phyloP scores from a whole-genome alignment of 2,329 filamentous ascomycete species.

The Remersonia thermophila region DNA sequence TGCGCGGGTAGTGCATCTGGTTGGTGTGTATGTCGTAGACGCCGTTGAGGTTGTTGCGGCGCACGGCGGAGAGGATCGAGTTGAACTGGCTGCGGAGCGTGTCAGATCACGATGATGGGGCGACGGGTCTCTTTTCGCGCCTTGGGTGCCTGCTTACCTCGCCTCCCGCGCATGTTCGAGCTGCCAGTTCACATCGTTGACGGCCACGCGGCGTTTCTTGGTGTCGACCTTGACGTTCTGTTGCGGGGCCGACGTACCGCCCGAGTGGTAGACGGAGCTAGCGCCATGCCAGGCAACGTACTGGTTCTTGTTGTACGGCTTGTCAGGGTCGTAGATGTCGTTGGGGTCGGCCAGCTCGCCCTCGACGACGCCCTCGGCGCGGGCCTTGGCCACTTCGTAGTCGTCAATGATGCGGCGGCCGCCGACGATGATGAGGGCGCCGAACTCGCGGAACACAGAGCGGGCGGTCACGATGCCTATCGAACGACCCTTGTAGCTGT shows the following conservation, averaged over 20 bases:
- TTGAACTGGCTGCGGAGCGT: slow-evolving; percentile 63
- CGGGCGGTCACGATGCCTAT: slow-evolving; percentile 95
- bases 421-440: slow-evolving; percentile 84
- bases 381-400: slow-evolving; percentile 67
- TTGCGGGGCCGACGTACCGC: slow-evolving; percentile 61
- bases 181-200: slow-evolving; percentile 95
- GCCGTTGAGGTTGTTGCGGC: slow-evolving; percentile 58
- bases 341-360: slow-evolving; percentile 86
- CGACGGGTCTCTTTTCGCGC: too few relatives aligned
- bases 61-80: slow-evolving; percentile 53
- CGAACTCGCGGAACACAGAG: slow-evolving; percentile 94
- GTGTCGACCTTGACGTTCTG: slow-evolving; percentile 58
- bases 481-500: slow-evolving; percentile 94
- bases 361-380: slow-evolving; percentile 67
- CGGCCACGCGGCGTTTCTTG: slow-evolving; percentile 75
- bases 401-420: slow-evolving; percentile 80
- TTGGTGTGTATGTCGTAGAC: slow-evolving; percentile 95
- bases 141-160: too few relatives aligned
- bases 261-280: slow-evolving; percentile 87
- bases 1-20: slow-evolving; percentile 71
- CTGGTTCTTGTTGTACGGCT: slow-evolving; percentile 96
- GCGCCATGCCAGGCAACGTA: slow-evolving; percentile 98
- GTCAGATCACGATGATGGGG: too few relatives aligned
- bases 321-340: slow-evolving; percentile 63
- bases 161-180: slow-evolving; percentile 85